Percentiles rank a stretch among this genome's conserved stretches.
Conservation (phyloP, 306 rosid species). For the Abrus pulchellus region DNA sequence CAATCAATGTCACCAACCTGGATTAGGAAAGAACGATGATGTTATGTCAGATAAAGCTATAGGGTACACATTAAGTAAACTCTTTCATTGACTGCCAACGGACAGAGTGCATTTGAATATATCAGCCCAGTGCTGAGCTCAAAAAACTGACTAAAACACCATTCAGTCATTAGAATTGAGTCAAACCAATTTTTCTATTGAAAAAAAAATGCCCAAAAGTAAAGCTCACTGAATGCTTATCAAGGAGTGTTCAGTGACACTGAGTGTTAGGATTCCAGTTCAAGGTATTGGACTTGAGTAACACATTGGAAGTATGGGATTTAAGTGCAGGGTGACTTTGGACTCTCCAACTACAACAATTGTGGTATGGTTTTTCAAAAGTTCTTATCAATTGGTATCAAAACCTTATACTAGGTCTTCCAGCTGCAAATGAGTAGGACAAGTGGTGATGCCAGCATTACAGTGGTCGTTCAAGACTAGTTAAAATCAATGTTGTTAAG, state of each 20-base stretch:
- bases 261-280: too few species aligned
- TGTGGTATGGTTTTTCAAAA: too few species aligned
- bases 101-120: constrained; percentile 33
- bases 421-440: too few species aligned
- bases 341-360: too few species aligned
- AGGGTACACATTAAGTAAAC: constrained; percentile 22
- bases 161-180: constrained; percentile 26
- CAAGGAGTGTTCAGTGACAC: constrained; percentile 16
- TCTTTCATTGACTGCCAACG: constrained; percentile 25
- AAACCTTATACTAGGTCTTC: too few species aligned
- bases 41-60: constrained; percentile 30
- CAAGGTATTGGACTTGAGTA: too few species aligned
- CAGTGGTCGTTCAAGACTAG: too few species aligned
- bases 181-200: not conserved
- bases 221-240: constrained; percentile 18
- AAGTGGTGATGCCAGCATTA: too few species aligned
- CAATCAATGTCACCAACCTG: constrained; percentile 87
- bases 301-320: too few species aligned
- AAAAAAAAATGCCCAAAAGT: constrained; percentile 10
- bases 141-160: constrained; percentile 11
- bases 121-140: constrained; percentile 27
- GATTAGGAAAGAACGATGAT: constrained; percentile 41
- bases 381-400: too few species aligned
- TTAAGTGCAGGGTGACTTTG: too few species aligned
- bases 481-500: too few species aligned